These are phyloP conservation scores for Peziza echinospora DNA, from an alignment of 495 filamentous ascomycete species.

Conservation along the genomic window DNA sequence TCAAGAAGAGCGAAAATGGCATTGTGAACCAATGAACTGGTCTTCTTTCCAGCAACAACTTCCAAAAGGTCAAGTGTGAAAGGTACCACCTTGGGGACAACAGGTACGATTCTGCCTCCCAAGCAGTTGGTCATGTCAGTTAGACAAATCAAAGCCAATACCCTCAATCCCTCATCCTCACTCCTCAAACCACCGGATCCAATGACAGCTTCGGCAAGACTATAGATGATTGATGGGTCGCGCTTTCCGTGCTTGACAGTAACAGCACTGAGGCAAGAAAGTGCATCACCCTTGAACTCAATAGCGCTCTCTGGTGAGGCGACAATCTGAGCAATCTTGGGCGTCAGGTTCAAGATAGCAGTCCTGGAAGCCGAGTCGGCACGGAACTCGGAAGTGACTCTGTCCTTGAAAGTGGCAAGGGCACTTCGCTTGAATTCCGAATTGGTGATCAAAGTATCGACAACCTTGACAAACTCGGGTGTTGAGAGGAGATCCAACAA, in stretches of 20 bases:
- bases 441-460: constrained; percentile 54
- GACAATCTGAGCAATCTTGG: constrained; percentile 51
- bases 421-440: constrained; percentile 55
- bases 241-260: constrained; percentile 81
- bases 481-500: constrained; percentile 61
- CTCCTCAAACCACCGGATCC: constrained; percentile 52
- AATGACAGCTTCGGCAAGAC: constrained; percentile 36
- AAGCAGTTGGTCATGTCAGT: constrained; percentile 72
- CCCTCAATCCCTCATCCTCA: constrained; percentile 44
- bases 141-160: constrained; percentile 69
- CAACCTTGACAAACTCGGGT: constrained; percentile 62
- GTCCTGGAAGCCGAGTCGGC: constrained; percentile 41
- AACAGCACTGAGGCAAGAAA: constrained; percentile 75
- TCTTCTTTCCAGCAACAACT: constrained; percentile 32
- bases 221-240: constrained; percentile 14
- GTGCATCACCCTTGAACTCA: constrained; percentile 54
- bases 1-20: constrained; percentile 58
- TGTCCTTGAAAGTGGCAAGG: constrained; percentile 51
- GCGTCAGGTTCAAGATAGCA: constrained; percentile 55
- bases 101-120: constrained; percentile 60
- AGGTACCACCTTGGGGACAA: constrained; percentile 53
- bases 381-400: constrained; percentile 45
- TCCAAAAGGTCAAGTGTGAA: constrained; percentile 46
- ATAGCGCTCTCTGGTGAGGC: constrained; percentile 36
- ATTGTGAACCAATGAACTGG: constrained; percentile 43